Evolutionary conservation across 2,329 filamentous ascomycete genomes (phyloP).

Genomic region (Alternaria sp.): DNA sequence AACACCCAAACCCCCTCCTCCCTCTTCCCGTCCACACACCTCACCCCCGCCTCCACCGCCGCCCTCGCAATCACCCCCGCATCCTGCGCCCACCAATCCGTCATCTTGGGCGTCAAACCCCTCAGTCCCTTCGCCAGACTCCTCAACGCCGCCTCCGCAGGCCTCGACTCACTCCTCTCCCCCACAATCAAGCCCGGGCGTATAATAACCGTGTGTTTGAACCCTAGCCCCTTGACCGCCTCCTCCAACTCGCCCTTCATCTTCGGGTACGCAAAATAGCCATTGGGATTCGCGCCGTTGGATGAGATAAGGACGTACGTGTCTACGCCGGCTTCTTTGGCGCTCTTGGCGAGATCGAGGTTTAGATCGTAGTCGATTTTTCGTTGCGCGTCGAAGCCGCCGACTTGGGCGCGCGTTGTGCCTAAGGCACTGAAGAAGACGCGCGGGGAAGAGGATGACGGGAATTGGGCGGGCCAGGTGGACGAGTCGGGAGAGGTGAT

Average conservation of each 20-base stretch:
- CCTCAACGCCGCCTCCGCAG: slow-evolving; percentile 64
- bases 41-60: slow-evolving; percentile 65
- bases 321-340: slow-evolving; percentile 73
- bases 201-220: slow-evolving; percentile 78
- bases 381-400: slow-evolving; percentile 79
- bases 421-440: slow-evolving; percentile 80
- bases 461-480: slow-evolving; percentile 68
- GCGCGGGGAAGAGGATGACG: slow-evolving; percentile 65
- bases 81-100: slow-evolving; percentile 76
- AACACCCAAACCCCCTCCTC: slow-evolving; percentile 68
- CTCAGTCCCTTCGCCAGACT: slow-evolving; percentile 64
- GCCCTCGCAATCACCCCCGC: slow-evolving; percentile 73
- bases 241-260: slow-evolving; percentile 94
- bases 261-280: slow-evolving; percentile 62
- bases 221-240: slow-evolving; percentile 71
- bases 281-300: slow-evolving; percentile 56
- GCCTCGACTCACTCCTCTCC: slow-evolving; percentile 66
- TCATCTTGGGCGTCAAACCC: slow-evolving; percentile 51
- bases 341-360: slow-evolving; percentile 75
- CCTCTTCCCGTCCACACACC: slow-evolving; percentile 60
- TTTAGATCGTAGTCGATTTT: slow-evolving; percentile 90
- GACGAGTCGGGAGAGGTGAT: slow-evolving; percentile 69
- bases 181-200: slow-evolving; percentile 80
- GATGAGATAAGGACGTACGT: slow-evolving; percentile 81
- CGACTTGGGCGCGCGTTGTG: slow-evolving; percentile 78